A percentile compares a stretch with the other conserved stretches of the same genome.
Evolutionary conservation across 176 grass and related monocot species (phyloP).

Genomic region (Musa itinerans): DNA sequence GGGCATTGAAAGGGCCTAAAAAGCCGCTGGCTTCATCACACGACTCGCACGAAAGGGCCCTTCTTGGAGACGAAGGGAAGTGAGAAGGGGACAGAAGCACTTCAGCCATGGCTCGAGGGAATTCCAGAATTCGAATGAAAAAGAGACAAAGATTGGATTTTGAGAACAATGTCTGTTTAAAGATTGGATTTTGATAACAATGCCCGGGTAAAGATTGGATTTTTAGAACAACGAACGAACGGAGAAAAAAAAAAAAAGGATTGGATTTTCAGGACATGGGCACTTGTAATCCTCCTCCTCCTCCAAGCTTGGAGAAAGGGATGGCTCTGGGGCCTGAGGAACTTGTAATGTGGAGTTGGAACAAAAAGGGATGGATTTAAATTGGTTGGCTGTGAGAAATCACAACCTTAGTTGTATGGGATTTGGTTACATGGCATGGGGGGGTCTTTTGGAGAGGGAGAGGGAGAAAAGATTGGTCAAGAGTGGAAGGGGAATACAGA

Average conservation of each 20-base stretch:
- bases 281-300: constrained; percentile 22
- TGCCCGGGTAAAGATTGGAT: background rate
- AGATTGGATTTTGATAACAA: background rate
- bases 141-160: background rate
- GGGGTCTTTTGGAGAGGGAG: background rate
- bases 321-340: constrained; percentile 5
- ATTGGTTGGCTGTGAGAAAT: constrained; percentile 27
- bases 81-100: constrained; percentile 41
- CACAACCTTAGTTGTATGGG: constrained; percentile 14
- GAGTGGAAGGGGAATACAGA: background rate
- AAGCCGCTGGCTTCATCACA: constrained; percentile 28
- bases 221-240: constrained; percentile 1
- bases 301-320: background rate
- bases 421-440: background rate
- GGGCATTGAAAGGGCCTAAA: constrained; percentile 36
- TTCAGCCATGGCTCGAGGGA: constrained; percentile 29
- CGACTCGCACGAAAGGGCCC: constrained; percentile 9
- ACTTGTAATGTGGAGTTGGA: constrained; percentile 61
- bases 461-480: background rate
- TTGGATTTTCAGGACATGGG: constrained; percentile 31
- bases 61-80: constrained; percentile 21
- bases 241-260: constrained; percentile 14
- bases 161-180: background rate
- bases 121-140: background rate
- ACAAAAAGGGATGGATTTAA: constrained; percentile 46